Percentiles rank a stretch among this genome's conserved stretches.
Evolutionary conservation across 257 asterid species (phyloP).

Genomic region (Cynanchum wilfordii): DNA sequence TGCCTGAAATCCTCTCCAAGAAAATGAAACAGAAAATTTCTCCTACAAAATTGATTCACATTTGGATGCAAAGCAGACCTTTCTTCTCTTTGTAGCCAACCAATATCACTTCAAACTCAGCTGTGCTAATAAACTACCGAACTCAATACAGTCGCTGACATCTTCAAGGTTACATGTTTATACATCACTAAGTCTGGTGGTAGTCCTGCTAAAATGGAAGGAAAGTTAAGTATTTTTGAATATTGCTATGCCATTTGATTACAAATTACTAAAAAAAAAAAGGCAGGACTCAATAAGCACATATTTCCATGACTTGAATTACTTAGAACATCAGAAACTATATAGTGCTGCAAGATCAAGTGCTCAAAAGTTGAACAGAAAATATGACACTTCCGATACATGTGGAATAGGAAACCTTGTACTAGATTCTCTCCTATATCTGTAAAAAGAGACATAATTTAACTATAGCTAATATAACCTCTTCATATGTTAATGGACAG

Average conservation of each 20-base stretch:
- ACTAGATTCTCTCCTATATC: background rate
- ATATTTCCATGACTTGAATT: background rate
- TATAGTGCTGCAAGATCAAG: background rate
- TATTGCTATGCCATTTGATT: background rate
- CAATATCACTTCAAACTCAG: conserved; percentile 18
- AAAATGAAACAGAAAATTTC: background rate
- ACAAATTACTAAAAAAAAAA: background rate
- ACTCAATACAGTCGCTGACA: conserved; percentile 15
- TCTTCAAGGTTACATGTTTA: conserved; percentile 19
- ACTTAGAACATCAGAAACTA: background rate
- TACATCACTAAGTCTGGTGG: conserved; percentile 40
- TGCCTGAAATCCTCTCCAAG: conserved; percentile 2
- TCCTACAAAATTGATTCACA: conserved; percentile 19
- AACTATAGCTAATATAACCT: background rate
- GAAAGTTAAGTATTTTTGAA: background rate
- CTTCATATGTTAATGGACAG: background rate
- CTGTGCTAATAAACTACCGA: conserved; percentile 18
- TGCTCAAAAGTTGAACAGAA: background rate
- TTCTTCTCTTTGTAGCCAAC: conserved; percentile 16
- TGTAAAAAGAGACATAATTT: background rate
- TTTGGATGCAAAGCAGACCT: conserved; percentile 15
- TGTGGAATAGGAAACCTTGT: background rate
- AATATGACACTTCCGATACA: background rate
- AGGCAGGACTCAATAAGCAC: background rate
- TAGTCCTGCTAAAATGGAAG: conserved; percentile 39